Conservation (phyloP, 192 early-diverging fungal species). For the Coemansia sp. region DNA sequence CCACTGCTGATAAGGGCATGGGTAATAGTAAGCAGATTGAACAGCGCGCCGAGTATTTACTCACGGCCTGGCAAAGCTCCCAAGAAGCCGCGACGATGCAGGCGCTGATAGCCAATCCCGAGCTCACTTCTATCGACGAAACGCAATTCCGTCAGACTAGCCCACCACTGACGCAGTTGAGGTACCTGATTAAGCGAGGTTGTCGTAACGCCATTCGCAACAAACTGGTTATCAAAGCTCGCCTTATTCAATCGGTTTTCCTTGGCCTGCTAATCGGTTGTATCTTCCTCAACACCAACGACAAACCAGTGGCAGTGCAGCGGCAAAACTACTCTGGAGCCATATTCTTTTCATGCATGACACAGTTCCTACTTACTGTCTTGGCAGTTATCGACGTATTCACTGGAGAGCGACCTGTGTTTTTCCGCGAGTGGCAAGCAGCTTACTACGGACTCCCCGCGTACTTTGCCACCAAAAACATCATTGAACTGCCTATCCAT, state of each 20-base stretch:
- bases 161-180: slow-evolving; percentile 36
- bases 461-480: slow-evolving; percentile 59
- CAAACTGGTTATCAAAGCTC: slow-evolving; percentile 51
- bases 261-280: slow-evolving; percentile 59
- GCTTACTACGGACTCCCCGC: slow-evolving; percentile 59
- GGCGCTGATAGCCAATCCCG: slow-evolving; percentile 20
- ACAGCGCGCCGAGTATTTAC: slow-evolving; percentile 26
- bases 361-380: slow-evolving; percentile 47
- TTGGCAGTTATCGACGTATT: slow-evolving; percentile 57
- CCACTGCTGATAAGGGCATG: neutral
- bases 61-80: slow-evolving; percentile 43
- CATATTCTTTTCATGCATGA: slow-evolving; percentile 55
- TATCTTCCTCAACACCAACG: slow-evolving; percentile 54
- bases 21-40: slow-evolving; percentile 1
- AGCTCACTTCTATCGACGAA: slow-evolving; percentile 12
- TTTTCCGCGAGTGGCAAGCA: slow-evolving; percentile 57
- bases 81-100: slow-evolving; percentile 22
- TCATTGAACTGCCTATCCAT: slow-evolving; percentile 58
- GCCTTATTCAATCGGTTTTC: slow-evolving; percentile 46
- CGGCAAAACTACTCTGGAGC: slow-evolving; percentile 57
- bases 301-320: slow-evolving; percentile 25
- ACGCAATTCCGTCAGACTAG: slow-evolving; percentile 32
- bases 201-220: slow-evolving; percentile 54
- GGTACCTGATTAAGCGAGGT: slow-evolving; percentile 49
- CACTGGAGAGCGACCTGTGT: slow-evolving; percentile 56